These are phyloP conservation scores for Trichophyton benhamiae DNA, from an alignment of 2,329 filamentous ascomycete species.

Conservation along the genomic window DNA sequence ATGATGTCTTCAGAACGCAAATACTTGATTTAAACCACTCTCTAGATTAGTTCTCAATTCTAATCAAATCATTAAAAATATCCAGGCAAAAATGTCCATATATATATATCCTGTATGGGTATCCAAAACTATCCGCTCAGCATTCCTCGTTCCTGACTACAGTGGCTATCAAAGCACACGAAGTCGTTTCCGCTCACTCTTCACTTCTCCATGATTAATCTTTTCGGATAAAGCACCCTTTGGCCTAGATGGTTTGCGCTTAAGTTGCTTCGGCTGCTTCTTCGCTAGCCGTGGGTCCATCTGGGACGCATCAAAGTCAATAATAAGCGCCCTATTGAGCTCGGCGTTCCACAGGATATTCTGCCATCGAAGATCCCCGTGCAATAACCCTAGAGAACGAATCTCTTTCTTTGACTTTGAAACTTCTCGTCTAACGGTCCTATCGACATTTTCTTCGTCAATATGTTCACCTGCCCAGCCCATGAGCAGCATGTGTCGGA, in stretches of 20 bases:
- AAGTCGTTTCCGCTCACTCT: not conserved
- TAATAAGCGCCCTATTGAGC: slow-evolving; percentile 15
- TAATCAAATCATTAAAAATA: no score
- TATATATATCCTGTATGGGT: no score
- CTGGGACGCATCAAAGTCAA: slow-evolving; percentile 14
- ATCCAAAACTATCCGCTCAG: no score
- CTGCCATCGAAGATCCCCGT: slow-evolving; percentile 15
- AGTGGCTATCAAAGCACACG: not conserved
- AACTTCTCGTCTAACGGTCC: slow-evolving; percentile 7
- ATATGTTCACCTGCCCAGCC: slow-evolving; percentile 18
- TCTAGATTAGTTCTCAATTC: no score
- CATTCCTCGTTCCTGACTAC: no score
- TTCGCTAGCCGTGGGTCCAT: not conserved
- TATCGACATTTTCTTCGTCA: slow-evolving; percentile 3
- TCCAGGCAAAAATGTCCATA: no score
- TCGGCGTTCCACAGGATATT: slow-evolving; percentile 20
- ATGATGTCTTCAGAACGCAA: no score
- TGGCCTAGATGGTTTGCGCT: not conserved
- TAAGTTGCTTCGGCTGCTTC: not conserved
- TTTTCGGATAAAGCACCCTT: not conserved
- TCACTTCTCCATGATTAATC: slow-evolving; percentile 10
- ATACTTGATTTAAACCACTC: no score
- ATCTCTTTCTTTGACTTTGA: slow-evolving; percentile 11
- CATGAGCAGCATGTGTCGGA: slow-evolving; percentile 24
- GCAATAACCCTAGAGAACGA: slow-evolving; percentile 13